Evolutionary conservation across 2,329 filamentous ascomycete genomes (phyloP).

Genomic region (Byssothecium circinans): DNA sequence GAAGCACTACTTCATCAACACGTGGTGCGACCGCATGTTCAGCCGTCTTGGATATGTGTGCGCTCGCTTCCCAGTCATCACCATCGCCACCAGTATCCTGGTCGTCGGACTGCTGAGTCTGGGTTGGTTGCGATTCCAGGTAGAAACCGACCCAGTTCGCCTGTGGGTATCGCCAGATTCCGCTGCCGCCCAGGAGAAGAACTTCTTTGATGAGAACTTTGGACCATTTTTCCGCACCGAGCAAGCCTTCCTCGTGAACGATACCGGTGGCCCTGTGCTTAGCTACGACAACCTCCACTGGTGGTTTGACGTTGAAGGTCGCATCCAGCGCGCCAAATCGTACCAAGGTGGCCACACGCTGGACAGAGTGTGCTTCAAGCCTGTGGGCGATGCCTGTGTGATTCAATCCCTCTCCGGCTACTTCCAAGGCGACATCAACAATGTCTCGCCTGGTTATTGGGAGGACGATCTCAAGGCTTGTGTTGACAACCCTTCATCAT

Average conservation of each 20-base stretch:
- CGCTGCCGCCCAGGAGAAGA: conserved; percentile 86
- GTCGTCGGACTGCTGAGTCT: conserved; percentile 77
- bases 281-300: conserved; percentile 86
- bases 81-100: conserved; percentile 74
- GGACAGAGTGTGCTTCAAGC: conserved; percentile 90
- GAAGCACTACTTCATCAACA: conserved; percentile 80
- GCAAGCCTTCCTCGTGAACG: conserved; percentile 91
- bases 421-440: conserved; percentile 68
- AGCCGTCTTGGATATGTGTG: conserved; percentile 77
- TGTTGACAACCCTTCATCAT: conserved; percentile 73
- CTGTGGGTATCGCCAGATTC: conserved; percentile 97
- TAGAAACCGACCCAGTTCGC: conserved; percentile 86
- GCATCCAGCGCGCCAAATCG: conserved; percentile 72
- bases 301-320: conserved; percentile 90
- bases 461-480: conserved; percentile 71
- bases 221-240: conserved; percentile 95
- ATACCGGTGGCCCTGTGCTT: conserved; percentile 77
- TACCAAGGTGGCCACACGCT: conserved; percentile 68
- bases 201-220: conserved; percentile 90
- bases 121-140: conserved; percentile 84
- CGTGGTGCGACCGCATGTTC: conserved; percentile 77
- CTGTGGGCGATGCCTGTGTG: conserved; percentile 84
- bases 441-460: conserved; percentile 70
- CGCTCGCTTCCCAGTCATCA: conserved; percentile 80
- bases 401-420: conserved; percentile 92